Evolutionary conservation across 2,329 filamentous ascomycete species (phyloP).

Genomic region (Thelonectria rubi): DNA sequence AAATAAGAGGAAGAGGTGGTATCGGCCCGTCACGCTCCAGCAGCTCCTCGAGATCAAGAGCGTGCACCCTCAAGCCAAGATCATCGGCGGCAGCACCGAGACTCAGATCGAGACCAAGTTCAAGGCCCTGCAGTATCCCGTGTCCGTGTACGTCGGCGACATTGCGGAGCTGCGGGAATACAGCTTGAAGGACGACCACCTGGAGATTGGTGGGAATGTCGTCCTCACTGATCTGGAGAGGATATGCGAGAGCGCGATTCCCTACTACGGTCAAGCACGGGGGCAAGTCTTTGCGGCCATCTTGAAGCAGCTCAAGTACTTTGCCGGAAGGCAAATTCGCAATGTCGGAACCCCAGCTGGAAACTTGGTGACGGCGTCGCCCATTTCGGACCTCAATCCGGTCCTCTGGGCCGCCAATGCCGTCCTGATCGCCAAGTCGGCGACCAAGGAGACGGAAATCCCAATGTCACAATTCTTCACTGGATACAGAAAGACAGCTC

Average conservation of each 20-base stretch:
- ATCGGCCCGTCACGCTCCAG: slow-evolving; percentile 83
- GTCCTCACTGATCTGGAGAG: slow-evolving; percentile 89
- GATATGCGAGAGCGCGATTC: slow-evolving; percentile 81
- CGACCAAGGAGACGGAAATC: slow-evolving; percentile 79
- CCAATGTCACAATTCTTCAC: slow-evolving; percentile 94
- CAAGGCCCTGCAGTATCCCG: slow-evolving; percentile 89
- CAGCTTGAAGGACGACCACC: slow-evolving; percentile 76
- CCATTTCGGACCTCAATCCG: slow-evolving; percentile 95
- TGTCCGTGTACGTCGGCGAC: slow-evolving; percentile 92
- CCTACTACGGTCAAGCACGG: slow-evolving; percentile 75
- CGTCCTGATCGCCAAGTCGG: slow-evolving; percentile 80
- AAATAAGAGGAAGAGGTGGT: slow-evolving; percentile 95
- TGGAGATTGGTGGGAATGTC: slow-evolving; percentile 95
- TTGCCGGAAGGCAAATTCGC: slow-evolving; percentile 93
- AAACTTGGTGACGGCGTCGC: slow-evolving; percentile 92
- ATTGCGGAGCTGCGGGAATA: slow-evolving; percentile 90
- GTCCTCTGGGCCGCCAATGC: slow-evolving; percentile 90
- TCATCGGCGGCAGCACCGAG: slow-evolving; percentile 95
- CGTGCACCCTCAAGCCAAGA: slow-evolving; percentile 84
- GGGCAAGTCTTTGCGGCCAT: slow-evolving; percentile 91
- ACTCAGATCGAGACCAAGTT: slow-evolving; percentile 99
- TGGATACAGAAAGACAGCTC: slow-evolving; percentile 85
- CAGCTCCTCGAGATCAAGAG: slow-evolving; percentile 94
- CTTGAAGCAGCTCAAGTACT: slow-evolving; percentile 92
- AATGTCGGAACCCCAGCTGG: slow-evolving; percentile 98